phyloP scores from a whole-genome alignment of 1,139 yeast species.

The Yamadazyma oceani region DNA sequence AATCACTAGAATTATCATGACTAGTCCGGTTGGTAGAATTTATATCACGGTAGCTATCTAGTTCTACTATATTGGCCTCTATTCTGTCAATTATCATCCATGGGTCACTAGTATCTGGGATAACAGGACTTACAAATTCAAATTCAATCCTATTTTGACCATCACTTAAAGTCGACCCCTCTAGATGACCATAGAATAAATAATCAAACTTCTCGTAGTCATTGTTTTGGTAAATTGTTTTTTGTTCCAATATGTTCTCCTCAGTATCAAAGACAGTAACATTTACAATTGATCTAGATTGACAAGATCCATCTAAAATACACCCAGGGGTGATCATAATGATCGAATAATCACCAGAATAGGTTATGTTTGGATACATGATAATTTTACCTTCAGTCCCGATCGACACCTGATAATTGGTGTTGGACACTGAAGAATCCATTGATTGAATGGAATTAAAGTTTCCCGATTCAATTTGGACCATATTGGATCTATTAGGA shows the following conservation, averaged over 20 bases:
- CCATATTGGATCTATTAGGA: constrained; percentile 30
- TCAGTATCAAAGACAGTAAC: constrained; percentile 61
- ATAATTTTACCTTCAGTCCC: constrained; percentile 48
- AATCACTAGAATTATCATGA: constrained; percentile 14
- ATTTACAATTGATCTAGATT: constrained; percentile 70
- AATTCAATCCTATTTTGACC: constrained; percentile 54
- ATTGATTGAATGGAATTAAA: constrained; percentile 32
- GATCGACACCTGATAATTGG: constrained; percentile 23
- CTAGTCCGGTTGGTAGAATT: constrained; percentile 34
- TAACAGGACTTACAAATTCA: constrained; percentile 35
- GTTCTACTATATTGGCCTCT: constrained; percentile 51
- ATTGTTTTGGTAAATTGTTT: constrained; percentile 74
- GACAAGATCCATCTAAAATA: constrained; percentile 64
- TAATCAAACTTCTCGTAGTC: constrained; percentile 76
- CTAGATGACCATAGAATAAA: constrained; percentile 68
- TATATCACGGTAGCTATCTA: constrained; percentile 41
- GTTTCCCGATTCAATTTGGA: constrained; percentile 33
- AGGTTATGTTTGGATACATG: constrained; percentile 69
- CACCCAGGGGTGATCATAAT: constrained; percentile 89
- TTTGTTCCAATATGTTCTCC: constrained; percentile 40
- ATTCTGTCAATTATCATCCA: constrained; percentile 76
- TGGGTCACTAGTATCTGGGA: constrained; percentile 23
- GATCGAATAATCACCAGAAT: constrained; percentile 74
- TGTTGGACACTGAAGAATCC: constrained; percentile 26
- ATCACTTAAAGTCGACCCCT: constrained; percentile 40